Evolutionary conservation across 345 rosid species (phyloP).

Genomic region (Salix dunnii): DNA sequence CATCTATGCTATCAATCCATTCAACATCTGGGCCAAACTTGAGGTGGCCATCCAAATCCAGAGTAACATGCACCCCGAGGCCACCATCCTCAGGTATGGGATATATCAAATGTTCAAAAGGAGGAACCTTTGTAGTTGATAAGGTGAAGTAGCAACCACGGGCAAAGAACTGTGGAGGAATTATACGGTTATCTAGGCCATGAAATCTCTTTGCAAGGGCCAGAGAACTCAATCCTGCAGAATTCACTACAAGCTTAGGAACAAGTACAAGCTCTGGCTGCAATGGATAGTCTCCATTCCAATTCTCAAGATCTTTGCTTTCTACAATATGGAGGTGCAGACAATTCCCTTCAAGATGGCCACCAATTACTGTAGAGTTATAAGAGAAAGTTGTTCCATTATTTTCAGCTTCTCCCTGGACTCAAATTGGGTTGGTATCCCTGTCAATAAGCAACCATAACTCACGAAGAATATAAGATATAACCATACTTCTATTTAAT

Average conservation of each 20-base stretch:
- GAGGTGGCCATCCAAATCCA: conserved; percentile 80
- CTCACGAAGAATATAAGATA: conserved; percentile 6
- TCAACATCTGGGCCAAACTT: conserved; percentile 98
- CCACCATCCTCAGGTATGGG: conserved; percentile 94
- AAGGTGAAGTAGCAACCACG: conserved; percentile 82
- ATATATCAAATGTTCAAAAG: conserved; percentile 69
- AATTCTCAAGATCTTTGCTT: conserved; percentile 41
- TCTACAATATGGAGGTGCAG: conserved; percentile 53
- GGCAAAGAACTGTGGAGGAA: conserved; percentile 66
- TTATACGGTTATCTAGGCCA: conserved; percentile 38
- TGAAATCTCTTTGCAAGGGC: conserved; percentile 62
- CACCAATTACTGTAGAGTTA: conserved; percentile 66
- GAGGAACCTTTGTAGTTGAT: conserved; percentile 42
- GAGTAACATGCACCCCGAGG: conserved; percentile 82
- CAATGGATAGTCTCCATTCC: conserved; percentile 32
- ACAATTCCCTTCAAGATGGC: conserved; percentile 51
- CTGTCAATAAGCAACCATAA: conserved; percentile 36
- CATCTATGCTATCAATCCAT: conserved; percentile 63
- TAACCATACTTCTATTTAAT: background rate
- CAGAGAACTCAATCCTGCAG: conserved; percentile 78
- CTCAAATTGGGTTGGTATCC: conserved; percentile 18
- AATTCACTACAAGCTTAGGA: conserved; percentile 69
- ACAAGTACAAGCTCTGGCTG: conserved; percentile 53
- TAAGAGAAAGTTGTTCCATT: conserved; percentile 61
- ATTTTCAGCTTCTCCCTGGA: conserved; percentile 86